These are phyloP conservation scores for Lathyrus aphaca DNA, from an alignment of 306 rosid genomes.

Conservation along the genomic window DNA sequence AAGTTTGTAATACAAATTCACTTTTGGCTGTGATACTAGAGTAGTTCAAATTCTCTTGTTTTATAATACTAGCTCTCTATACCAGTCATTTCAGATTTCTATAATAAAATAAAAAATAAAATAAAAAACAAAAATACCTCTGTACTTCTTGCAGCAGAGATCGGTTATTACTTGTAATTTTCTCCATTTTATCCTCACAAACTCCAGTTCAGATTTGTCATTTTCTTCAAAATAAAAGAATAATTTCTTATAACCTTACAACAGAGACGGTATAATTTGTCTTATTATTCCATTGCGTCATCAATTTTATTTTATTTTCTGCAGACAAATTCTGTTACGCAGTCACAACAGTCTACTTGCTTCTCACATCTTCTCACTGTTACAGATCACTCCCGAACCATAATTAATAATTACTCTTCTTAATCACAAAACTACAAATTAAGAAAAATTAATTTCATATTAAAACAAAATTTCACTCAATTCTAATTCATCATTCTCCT, in stretches of 20 bases:
- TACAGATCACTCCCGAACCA: neutral
- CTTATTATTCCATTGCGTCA: neutral
- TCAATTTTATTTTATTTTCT: neutral
- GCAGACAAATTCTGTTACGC: neutral
- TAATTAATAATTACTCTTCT: neutral
- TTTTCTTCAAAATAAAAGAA: conserved; percentile 1
- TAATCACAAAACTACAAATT: neutral
- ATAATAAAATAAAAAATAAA: no score
- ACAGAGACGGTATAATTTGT: conserved; percentile 5
- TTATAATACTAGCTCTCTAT: no score
- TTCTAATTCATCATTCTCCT: conserved; percentile 41
- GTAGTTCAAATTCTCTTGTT: no score
- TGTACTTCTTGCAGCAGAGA: neutral
- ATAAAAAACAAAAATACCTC: neutral
- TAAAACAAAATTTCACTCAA: conserved; percentile 14
- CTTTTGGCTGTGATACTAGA: no score
- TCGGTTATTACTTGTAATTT: neutral
- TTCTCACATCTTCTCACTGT: neutral
- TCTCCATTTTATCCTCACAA: neutral
- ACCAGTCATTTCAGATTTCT: no score
- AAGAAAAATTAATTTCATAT: neutral
- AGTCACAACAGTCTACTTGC: neutral
- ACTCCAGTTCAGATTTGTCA: neutral
- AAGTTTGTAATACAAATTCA: no score
- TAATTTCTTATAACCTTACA: neutral